Conservation (phyloP, 257 asterid species). For the Solanum chiquidenum region DNA sequence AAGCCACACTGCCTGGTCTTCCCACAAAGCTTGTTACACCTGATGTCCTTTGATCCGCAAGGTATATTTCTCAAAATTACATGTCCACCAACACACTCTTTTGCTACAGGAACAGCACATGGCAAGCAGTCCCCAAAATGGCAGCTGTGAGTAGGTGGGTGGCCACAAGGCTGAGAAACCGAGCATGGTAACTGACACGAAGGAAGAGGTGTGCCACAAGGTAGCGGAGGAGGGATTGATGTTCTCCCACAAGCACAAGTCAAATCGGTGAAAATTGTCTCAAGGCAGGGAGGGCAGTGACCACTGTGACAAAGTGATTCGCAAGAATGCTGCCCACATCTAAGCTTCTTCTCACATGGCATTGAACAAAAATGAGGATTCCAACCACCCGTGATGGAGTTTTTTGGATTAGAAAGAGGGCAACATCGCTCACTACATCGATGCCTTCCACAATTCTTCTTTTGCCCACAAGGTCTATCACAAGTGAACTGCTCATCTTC, state of each 20-base stretch:
- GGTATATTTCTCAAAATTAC: slow-evolving; percentile 80
- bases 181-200: slow-evolving; percentile 90
- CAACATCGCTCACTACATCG: slow-evolving; percentile 95
- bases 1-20: slow-evolving; percentile 94
- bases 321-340: slow-evolving; percentile 97
- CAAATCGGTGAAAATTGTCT: slow-evolving; percentile 80
- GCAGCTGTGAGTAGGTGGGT: slow-evolving; percentile 90
- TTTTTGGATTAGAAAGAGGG: slow-evolving; percentile 49
- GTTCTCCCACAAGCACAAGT: slow-evolving; percentile 92
- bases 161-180: slow-evolving; percentile 90
- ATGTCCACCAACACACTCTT: slow-evolving; percentile 95
- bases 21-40: slow-evolving; percentile 89
- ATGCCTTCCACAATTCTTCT: slow-evolving; percentile 95
- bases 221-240: slow-evolving; percentile 90
- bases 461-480: slow-evolving; percentile 77
- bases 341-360: slow-evolving; percentile 91
- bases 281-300: slow-evolving; percentile 95
- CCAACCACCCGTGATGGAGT: slow-evolving; percentile 36
- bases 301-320: slow-evolving; percentile 87
- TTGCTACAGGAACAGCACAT: slow-evolving; percentile 74
- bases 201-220: slow-evolving; percentile 91
- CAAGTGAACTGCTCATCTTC: slow-evolving; percentile 57
- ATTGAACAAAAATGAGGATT: slow-evolving; percentile 87
- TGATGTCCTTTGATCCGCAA: slow-evolving; percentile 89
- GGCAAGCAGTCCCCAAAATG: slow-evolving; percentile 97